A percentile compares a stretch with the other conserved stretches of the same genome.
phyloP scores from a whole-genome alignment of 129 eudicot genomes.

The Daucus carota region DH1_v3.0 NC_030386.2:29639001-29639500 shows the following conservation, averaged over 20 bases:
- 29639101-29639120: slow-evolving; percentile 20
- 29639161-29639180: not conserved
- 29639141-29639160: not conserved
- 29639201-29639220: no score
- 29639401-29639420: slow-evolving; percentile 63
- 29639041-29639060: no score
- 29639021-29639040: no score
- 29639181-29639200: slow-evolving; percentile 2
- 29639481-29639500: not conserved
- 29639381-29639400: slow-evolving; percentile 44
- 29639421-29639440: slow-evolving; percentile 55
- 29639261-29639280: slow-evolving; percentile 43
- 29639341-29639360: slow-evolving; percentile 54
- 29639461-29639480: slow-evolving; percentile 5
- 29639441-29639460: slow-evolving; percentile 40
- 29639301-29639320: slow-evolving; percentile 56
- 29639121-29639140: slow-evolving; percentile 14
- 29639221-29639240: slow-evolving; percentile 48
- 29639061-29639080: no score
- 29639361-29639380: slow-evolving; percentile 76
- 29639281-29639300: no score
- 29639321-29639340: slow-evolving; percentile 47
- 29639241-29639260: slow-evolving; percentile 49
- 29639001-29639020: no score
- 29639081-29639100: no score